Evolutionary conservation across 331 rosid species (phyloP).

Genomic region (Pyracantha coccinea): DNA sequence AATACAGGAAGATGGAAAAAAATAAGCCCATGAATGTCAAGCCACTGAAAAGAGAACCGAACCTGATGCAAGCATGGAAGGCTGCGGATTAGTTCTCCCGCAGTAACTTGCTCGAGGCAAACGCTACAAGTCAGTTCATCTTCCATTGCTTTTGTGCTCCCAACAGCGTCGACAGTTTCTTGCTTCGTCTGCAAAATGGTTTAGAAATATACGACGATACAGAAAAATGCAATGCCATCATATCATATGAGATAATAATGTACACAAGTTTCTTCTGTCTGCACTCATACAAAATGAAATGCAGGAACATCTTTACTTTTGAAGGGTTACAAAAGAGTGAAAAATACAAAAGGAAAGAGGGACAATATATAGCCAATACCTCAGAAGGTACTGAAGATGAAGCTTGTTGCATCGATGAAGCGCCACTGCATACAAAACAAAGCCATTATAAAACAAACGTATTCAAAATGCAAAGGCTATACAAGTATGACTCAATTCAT

Average conservation of each 20-base stretch:
- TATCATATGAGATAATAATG: background rate
- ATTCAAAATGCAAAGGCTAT: background rate
- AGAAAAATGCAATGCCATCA: background rate
- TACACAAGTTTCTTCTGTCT: background rate
- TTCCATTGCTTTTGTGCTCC: conserved; percentile 47
- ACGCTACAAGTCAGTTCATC: conserved; percentile 95
- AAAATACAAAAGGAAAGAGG: background rate
- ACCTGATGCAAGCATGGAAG: conserved; percentile 98
- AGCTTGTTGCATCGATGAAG: conserved; percentile 43
- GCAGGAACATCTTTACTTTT: background rate
- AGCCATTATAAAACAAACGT: background rate
- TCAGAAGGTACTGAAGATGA: conserved; percentile 55
- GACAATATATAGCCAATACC: conserved; percentile 30
- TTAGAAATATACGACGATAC: background rate
- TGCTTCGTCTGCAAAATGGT: conserved; percentile 45
- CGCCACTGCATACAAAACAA: conserved; percentile 31
- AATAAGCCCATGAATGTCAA: background rate
- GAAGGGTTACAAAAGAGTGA: background rate
- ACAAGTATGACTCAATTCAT: background rate
- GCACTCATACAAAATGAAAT: background rate
- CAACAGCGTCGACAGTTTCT: conserved; percentile 39
- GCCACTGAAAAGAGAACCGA: conserved; percentile 1
- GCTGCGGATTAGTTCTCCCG: conserved; percentile 86
- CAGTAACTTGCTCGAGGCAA: conserved; percentile 89
- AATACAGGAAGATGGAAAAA: background rate